These are phyloP conservation scores for Zygoascus meyerae DNA, from an alignment of 1,139 yeast species.

Conservation along the genomic window DNA sequence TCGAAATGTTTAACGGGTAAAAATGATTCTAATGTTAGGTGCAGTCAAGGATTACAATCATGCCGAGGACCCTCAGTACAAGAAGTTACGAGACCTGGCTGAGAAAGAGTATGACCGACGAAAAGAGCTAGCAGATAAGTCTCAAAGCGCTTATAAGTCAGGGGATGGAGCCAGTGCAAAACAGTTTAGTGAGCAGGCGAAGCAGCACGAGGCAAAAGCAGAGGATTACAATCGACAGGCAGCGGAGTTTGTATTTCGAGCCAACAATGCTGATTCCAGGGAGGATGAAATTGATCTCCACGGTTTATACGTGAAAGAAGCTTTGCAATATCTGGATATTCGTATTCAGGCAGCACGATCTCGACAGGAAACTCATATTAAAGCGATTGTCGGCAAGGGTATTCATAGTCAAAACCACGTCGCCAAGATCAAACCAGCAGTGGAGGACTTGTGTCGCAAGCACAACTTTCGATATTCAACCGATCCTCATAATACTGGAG, in stretches of 20 bases:
- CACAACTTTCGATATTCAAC: constrained; percentile 54
- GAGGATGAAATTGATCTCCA: constrained; percentile 88
- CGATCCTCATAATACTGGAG: constrained; percentile 74
- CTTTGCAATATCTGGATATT: constrained; percentile 65
- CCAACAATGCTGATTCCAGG: constrained; percentile 79
- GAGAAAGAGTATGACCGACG: constrained; percentile 57
- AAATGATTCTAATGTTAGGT: neutral
- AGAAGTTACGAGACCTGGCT: constrained; percentile 61
- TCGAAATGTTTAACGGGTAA: neutral
- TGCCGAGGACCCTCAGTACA: constrained; percentile 44
- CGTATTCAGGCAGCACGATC: constrained; percentile 63
- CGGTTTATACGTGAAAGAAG: constrained; percentile 86
- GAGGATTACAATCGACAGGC: constrained; percentile 72
- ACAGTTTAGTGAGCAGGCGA: constrained; percentile 63
- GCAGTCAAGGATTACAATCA: constrained; percentile 34
- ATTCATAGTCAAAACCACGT: constrained; percentile 74
- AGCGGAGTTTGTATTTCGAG: constrained; percentile 83
- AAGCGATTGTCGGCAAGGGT: constrained; percentile 91
- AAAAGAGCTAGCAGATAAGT: constrained; percentile 52
- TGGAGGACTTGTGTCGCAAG: constrained; percentile 67
- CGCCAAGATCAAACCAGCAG: constrained; percentile 86
- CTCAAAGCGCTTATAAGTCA: constrained; percentile 66
- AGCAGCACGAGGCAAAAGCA: constrained; percentile 52
- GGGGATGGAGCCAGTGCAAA: constrained; percentile 76
- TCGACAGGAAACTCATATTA: constrained; percentile 50